Evolutionary conservation across 495 filamentous ascomycete species (phyloP).

Genomic region (Lepidopterella palustris): DNA sequence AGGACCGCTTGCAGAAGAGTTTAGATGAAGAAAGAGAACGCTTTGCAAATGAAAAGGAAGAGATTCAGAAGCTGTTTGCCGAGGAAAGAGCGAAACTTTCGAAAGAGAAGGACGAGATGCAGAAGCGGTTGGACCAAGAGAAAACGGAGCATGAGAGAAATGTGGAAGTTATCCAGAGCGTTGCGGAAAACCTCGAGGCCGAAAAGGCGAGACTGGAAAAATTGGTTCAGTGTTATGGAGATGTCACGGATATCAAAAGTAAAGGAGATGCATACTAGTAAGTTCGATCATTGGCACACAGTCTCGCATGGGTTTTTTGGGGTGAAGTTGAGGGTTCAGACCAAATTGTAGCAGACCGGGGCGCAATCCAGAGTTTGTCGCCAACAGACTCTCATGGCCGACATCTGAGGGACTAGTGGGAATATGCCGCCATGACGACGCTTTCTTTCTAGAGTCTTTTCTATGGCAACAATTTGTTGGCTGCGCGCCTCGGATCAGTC

Average conservation of each 20-base stretch:
- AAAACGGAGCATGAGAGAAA: slow-evolving; percentile 46
- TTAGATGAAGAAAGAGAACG: slow-evolving; percentile 38
- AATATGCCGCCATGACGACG: too few relatives aligned
- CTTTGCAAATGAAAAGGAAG: slow-evolving; percentile 17
- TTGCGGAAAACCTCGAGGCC: slow-evolving; percentile 46
- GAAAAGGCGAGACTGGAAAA: slow-evolving; percentile 55
- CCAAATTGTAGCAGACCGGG: background rate
- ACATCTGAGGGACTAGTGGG: background rate
- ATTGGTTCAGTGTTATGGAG: slow-evolving; percentile 52
- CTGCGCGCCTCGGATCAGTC: too few relatives aligned
- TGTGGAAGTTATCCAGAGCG: slow-evolving; percentile 46
- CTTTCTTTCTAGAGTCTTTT: too few relatives aligned
- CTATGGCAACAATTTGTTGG: too few relatives aligned
- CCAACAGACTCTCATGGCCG: too few relatives aligned
- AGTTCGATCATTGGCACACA: slow-evolving; percentile 33
- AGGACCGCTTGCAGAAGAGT: slow-evolving; percentile 37
- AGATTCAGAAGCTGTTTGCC: slow-evolving; percentile 41
- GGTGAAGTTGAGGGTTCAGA: background rate
- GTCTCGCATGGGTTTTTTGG: background rate
- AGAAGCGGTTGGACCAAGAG: slow-evolving; percentile 44
- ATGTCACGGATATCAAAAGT: slow-evolving; percentile 54
- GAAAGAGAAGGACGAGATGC: slow-evolving; percentile 44
- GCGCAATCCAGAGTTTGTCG: too few relatives aligned
- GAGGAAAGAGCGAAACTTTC: slow-evolving; percentile 41
- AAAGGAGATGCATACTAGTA: slow-evolving; percentile 60